A percentile compares a stretch with the other conserved stretches of the same genome.
Conservation (phyloP, 2,329 filamentous ascomycete species). For the Cryphonectria japonica region DNA sequence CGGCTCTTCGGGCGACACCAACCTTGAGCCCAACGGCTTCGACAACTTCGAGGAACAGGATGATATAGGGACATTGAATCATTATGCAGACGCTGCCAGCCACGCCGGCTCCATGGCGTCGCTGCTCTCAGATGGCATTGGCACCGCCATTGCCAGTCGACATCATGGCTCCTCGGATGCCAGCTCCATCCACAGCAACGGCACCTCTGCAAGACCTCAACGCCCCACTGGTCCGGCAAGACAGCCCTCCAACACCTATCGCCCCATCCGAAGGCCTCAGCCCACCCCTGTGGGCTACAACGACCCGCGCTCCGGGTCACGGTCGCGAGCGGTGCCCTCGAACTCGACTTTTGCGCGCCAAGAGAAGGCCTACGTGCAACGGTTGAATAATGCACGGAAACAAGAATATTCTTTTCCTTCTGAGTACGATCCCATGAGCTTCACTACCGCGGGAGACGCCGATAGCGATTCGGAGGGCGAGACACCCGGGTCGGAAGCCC, state of each 20-base stretch:
- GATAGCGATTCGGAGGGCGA: constrained; percentile 91
- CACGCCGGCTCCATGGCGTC: constrained; percentile 50
- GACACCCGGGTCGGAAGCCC: constrained; percentile 81
- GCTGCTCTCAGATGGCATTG: constrained; percentile 44
- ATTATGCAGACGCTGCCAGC: constrained; percentile 47
- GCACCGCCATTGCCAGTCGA: constrained; percentile 48
- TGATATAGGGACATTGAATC: constrained; percentile 48
- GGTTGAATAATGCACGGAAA: constrained; percentile 63
- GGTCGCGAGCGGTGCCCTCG: constrained; percentile 53
- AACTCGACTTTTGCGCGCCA: constrained; percentile 69
- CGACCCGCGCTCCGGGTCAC: constrained; percentile 53
- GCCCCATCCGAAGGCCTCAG: constrained; percentile 61
- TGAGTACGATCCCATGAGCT: constrained; percentile 28
- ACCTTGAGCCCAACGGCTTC: constrained; percentile 48
- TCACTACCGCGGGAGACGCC: constrained; percentile 47
- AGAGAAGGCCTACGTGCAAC: constrained; percentile 93
- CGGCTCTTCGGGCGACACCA: constrained; percentile 50
- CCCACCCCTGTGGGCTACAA: constrained; percentile 40
- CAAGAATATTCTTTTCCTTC: constrained; percentile 73
- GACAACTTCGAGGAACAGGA: constrained; percentile 50
- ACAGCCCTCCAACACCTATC: constrained; percentile 81
- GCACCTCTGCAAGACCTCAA: constrained; percentile 53
- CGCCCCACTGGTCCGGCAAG: constrained; percentile 70
- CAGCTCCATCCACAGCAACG: constrained; percentile 39
- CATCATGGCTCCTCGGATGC: constrained; percentile 42